Percentiles rank a stretch among this genome's conserved stretches.
Conservation (phyloP, 169 alveolate genomes). For the Eimeria necatrix region DNA sequence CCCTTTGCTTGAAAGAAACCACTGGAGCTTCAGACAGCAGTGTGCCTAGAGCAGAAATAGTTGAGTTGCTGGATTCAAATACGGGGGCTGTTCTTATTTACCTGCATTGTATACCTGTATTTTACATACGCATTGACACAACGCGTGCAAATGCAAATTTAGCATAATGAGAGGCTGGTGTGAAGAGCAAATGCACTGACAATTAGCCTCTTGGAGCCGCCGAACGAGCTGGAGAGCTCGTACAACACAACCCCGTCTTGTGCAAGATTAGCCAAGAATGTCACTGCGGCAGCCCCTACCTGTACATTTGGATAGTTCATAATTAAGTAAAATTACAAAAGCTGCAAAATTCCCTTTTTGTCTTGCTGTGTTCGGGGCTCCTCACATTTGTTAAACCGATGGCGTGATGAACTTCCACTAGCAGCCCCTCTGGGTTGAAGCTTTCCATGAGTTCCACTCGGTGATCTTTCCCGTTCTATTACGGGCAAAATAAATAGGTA, state of each 20-base stretch:
- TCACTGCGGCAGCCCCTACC: conserved; percentile 24
- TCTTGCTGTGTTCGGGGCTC: neutral
- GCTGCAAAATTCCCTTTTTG: neutral
- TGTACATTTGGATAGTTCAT: neutral
- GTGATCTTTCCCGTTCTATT: conserved; percentile 4
- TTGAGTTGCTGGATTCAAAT: neutral
- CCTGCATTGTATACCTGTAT: conserved; percentile 43
- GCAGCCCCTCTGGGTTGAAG: conserved; percentile 7
- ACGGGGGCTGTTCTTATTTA: neutral
- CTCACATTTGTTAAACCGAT: conserved; percentile 11
- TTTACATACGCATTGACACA: no score
- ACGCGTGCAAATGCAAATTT: neutral
- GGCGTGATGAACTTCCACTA: conserved; percentile 44
- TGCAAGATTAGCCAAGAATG: conserved; percentile 5
- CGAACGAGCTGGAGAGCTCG: neutral
- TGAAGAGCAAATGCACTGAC: neutral
- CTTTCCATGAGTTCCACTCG: conserved; percentile 3
- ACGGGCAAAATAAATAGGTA: neutral
- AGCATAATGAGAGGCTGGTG: neutral
- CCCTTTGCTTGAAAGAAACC: conserved; percentile 1
- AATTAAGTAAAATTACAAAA: no score
- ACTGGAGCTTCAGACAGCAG: conserved; percentile 12
- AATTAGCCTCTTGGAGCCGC: neutral
- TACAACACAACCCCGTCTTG: conserved; percentile 23
- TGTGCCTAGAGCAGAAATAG: neutral